Evolutionary conservation across 2,329 filamentous ascomycete species (phyloP), one percentile per base, ranked within the genome.

Genomic region (Fonsecaea nubica): DNA sequence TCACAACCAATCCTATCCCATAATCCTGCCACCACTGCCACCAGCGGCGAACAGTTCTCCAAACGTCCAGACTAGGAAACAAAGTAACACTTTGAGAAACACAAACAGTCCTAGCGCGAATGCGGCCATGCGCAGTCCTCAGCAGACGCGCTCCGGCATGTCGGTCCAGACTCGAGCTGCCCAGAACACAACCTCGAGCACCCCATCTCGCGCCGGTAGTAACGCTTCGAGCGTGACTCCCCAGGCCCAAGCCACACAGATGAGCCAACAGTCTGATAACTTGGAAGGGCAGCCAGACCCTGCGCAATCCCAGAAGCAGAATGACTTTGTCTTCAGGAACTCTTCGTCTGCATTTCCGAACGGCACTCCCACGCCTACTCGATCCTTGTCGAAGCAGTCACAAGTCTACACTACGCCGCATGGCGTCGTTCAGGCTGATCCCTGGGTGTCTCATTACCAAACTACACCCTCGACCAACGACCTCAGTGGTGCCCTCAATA

Each of bases 331-430:
- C 40, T 71, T 65, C 64, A 69, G 64, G 57, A 69, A 71, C 57
- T 56, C 69, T 25, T 65, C 69, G 15, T 71, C 69, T 15, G 62
- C 64, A 13, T 69, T 64, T 30, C 69, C 69, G 5, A 69, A 69
- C 13, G 69, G 69, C 64, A 69, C 62, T 12, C 64, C 64, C 21
- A 59, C 55, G 18, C 48, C 52, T 21, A 38, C 45, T 30, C 60
- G 66, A 38, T 57, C 63, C 33, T 63, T 54, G 15, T 42, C 63
- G 36, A 67, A 53, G 45, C 66, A 67, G 42, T 63, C 62, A 12
- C 62, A 64, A 42, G 64, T 67, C 57, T 71, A 65, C 62, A 67
- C 53, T 42, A 71, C 66, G 32, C 64, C 69, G 40, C 62, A 69
- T 48, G 64, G 64, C 21, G 36, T 65, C 9, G 63, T 67, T n/a